phyloP scores from a whole-genome alignment of 192 early-diverging fungal genomes.

The Phycomyces blakesleeanus region DNA sequence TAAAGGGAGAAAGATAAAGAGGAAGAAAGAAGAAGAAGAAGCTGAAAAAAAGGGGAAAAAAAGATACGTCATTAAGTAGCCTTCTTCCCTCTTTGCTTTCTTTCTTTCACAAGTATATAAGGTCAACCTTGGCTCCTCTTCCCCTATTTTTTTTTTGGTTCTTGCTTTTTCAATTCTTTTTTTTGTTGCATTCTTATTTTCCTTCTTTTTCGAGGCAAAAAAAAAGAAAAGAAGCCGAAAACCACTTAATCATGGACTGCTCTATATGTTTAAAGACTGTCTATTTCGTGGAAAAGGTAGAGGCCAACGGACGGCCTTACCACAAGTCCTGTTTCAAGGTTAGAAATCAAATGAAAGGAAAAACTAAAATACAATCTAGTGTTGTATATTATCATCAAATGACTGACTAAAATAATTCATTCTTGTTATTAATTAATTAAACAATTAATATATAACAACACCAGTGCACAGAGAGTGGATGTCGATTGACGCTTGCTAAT shows the following conservation, averaged over 20 bases:
- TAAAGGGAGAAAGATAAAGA: too few relatives aligned
- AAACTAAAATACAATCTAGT: too few relatives aligned
- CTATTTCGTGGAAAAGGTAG: constrained; percentile 21
- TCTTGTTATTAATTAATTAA: neutral
- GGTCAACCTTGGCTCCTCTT: neutral
- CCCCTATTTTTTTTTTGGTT: neutral
- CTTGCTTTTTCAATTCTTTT: constrained; percentile 4
- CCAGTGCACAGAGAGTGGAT: constrained; percentile 20
- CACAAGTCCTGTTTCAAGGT: constrained; percentile 23
- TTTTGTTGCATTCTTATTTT: neutral
- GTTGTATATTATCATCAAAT: neutral
- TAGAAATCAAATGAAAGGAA: too few relatives aligned
- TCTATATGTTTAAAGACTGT: constrained; percentile 12
- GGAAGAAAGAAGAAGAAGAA: too few relatives aligned
- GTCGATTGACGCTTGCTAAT: constrained; percentile 24
- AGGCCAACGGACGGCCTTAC: constrained; percentile 18
- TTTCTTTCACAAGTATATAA: neutral
- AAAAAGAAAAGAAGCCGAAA: too few relatives aligned
- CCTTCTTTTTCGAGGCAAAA: neutral
- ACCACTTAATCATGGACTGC: constrained; percentile 10
- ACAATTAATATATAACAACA: neutral
- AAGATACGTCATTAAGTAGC: neutral
- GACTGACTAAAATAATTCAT: neutral
- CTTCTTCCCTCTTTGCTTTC: neutral
- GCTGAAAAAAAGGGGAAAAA: neutral